A percentile compares a stretch with the other conserved stretches of the same genome.
These are phyloP conservation scores for Ogataea paradorogensis DNA, from an alignment of 805 yeast genomes.

Conservation along the genomic window DNA sequence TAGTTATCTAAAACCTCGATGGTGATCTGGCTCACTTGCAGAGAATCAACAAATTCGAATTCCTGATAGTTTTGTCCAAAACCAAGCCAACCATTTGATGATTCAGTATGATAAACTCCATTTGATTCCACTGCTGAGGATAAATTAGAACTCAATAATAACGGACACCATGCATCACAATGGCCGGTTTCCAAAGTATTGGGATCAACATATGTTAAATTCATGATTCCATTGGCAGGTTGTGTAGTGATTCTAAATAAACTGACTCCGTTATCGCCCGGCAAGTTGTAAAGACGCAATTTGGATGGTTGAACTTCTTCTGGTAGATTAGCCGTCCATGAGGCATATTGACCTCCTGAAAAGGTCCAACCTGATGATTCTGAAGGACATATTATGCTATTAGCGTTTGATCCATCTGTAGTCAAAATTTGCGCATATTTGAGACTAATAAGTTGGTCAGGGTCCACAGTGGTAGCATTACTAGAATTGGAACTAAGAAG, in stretches of 20 bases:
- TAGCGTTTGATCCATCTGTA: conserved; percentile 32
- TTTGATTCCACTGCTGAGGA: conserved; percentile 4
- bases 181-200: conserved; percentile 46
- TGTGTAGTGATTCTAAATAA: conserved; percentile 69
- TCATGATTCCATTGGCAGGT: conserved; percentile 89
- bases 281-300: conserved; percentile 66
- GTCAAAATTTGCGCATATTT: conserved; percentile 51
- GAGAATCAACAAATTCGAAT: conserved; percentile 70
- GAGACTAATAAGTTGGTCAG: conserved; percentile 61
- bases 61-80: conserved; percentile 64
- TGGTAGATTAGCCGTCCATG: conserved; percentile 63
- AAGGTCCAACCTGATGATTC: conserved; percentile 50
- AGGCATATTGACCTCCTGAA: conserved; percentile 48
- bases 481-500: conserved; percentile 36
- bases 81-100: conserved; percentile 19
- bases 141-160: conserved; percentile 43
- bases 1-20: conserved; percentile 64
- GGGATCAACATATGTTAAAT: conserved; percentile 82
- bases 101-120: conserved; percentile 15
- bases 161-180: conserved; percentile 92
- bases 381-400: conserved; percentile 57
- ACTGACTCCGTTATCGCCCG: conserved; percentile 45
- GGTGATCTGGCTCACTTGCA: conserved; percentile 59
- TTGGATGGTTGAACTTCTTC: conserved; percentile 62
- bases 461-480: conserved; percentile 39